Conservation (phyloP, 2,329 filamentous ascomycete genomes). For the Fusarium redolens region DNA sequence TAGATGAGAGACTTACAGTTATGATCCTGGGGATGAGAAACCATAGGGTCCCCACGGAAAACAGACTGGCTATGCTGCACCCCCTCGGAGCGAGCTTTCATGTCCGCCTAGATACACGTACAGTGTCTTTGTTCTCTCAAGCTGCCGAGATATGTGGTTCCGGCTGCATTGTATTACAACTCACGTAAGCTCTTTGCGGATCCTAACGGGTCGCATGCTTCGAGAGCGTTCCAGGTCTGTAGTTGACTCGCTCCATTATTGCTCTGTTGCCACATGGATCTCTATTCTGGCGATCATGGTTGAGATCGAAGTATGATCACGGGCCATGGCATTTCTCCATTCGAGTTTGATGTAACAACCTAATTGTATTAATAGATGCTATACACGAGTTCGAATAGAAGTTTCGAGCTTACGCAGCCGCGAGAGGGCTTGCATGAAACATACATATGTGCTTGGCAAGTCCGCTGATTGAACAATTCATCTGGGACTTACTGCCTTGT, state of each 20-base stretch:
- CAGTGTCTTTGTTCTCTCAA: not conserved
- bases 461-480: not conserved
- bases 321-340: not conserved
- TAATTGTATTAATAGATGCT: not conserved
- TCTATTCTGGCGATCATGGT: slow-evolving; percentile 7
- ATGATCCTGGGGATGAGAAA: slow-evolving; percentile 11
- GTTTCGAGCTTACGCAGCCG: not conserved
- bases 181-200: slow-evolving; percentile 15
- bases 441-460: not conserved
- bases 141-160: not conserved
- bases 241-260: not conserved
- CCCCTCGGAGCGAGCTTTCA: not conserved
- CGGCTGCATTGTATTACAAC: not conserved
- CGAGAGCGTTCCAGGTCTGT: not conserved
- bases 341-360: not conserved
- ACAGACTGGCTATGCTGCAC: not conserved
- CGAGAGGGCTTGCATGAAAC: not conserved
- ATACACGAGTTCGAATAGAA: not conserved
- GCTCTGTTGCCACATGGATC: not conserved
- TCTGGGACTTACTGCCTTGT: not conserved
- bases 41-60: slow-evolving; percentile 25
- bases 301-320: not conserved
- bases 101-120: not conserved
- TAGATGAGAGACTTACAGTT: not conserved
- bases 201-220: slow-evolving; percentile 7